phyloP scores from a whole-genome alignment of 2,329 filamentous ascomycete species.

The Graphium sp. region DNA sequence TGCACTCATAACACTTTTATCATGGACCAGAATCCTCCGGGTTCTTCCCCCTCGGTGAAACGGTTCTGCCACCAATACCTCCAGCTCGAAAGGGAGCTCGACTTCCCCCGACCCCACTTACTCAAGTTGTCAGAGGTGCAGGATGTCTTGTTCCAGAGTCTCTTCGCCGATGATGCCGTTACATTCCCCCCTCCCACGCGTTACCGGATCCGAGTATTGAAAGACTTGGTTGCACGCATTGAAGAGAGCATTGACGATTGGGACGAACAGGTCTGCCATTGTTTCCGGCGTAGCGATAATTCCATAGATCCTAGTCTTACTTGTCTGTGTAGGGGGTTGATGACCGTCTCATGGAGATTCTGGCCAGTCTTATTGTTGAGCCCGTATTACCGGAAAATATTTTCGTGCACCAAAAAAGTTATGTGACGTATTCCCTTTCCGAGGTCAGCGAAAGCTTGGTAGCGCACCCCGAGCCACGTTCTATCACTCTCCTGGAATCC shows the following conservation, averaged over 20 bases:
- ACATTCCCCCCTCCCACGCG: constrained; percentile 44
- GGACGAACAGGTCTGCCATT: constrained; percentile 63
- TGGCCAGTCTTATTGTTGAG: constrained; percentile 47
- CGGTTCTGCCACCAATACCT: constrained; percentile 62
- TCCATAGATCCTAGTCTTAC: constrained; percentile 2
- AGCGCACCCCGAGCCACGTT: not conserved
- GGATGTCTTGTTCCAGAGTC: constrained; percentile 41
- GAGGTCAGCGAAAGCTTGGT: not conserved
- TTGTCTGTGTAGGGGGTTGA: constrained; percentile 51
- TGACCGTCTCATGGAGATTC: constrained; percentile 56
- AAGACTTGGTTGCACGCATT: constrained; percentile 51
- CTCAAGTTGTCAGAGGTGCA: constrained; percentile 49
- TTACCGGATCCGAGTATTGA: constrained; percentile 59
- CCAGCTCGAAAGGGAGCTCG: constrained; percentile 50
- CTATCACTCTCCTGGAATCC: constrained; percentile 52
- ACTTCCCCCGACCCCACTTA: constrained; percentile 41
- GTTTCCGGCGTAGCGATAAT: not conserved
- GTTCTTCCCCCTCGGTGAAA: constrained; percentile 14
- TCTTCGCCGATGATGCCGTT: constrained; percentile 45
- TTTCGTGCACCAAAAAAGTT: constrained; percentile 54
- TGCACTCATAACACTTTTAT: constrained; percentile 1
- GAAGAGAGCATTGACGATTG: constrained; percentile 65
- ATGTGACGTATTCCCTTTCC: constrained; percentile 53
- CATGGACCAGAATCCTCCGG: too few species aligned
- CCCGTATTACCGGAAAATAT: constrained; percentile 46